phyloP scores from a whole-genome alignment of 2,329 filamentous ascomycete genomes.

The Diaporthe eres region DNA sequence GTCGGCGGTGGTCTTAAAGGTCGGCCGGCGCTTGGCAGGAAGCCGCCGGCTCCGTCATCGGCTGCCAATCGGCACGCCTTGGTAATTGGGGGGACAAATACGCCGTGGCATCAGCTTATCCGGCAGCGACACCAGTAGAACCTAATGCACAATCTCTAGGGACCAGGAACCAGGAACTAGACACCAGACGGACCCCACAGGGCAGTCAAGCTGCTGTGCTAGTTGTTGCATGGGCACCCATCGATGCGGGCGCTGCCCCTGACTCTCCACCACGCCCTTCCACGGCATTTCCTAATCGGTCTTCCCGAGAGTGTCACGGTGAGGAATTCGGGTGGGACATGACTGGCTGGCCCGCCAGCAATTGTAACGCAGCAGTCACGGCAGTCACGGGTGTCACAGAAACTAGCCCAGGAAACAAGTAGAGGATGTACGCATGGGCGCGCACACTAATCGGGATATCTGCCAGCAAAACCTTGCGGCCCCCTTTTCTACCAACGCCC shows the following conservation, averaged over 20 bases:
- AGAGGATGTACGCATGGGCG: no score
- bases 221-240: constrained; percentile 11
- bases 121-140: not conserved
- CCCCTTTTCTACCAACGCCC: not conserved
- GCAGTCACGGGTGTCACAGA: not conserved
- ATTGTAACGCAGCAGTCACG: not conserved
- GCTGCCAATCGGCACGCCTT: constrained; percentile 10
- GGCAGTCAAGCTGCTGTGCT: no score
- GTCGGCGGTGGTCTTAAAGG: not conserved
- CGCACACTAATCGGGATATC: not conserved
- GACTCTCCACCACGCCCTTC: constrained; percentile 1
- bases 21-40: constrained; percentile 16
- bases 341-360: not conserved
- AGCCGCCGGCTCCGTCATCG: constrained; percentile 2
- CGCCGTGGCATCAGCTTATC: constrained; percentile 27
- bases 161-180: not conserved
- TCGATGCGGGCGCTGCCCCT: not conserved
- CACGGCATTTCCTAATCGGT: constrained; percentile 28
- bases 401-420: not conserved
- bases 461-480: not conserved
- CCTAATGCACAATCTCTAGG: not conserved
- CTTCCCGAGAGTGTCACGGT: constrained; percentile 1
- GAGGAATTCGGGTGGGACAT: no score
- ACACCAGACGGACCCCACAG: not conserved
- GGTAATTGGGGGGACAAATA: constrained; percentile 13